Evolutionary conservation across 2,329 filamentous ascomycete genomes (phyloP), one percentile per base, ranked within the genome.

Genomic region (Ophiosphaerella korrae): DNA sequence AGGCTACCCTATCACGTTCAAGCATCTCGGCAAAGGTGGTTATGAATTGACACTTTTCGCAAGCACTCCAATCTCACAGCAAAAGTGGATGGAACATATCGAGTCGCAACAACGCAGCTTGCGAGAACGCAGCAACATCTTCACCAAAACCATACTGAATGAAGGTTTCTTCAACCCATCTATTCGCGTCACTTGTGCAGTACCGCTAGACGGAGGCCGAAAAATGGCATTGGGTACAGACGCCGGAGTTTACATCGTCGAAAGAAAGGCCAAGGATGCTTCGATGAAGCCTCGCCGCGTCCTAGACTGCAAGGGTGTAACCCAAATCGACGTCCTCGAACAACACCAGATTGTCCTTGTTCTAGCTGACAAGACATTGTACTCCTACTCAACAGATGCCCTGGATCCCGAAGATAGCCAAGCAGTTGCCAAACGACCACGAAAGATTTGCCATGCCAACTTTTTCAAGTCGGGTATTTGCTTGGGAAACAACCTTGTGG

Each of bases 391-490:
- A 1, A 80, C 96, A 45, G 88, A 93, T 55, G 92, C 91, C 12
- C 81, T 99, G 49, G 93, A 96, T 65, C 84, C 88, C 2, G 88
- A 88, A 57, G 92, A 97, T 67, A 79, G 80, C 41, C 81, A 84
- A 52, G 84, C 90, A 31, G 80, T 92, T 48, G 85, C 86, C 13
- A 96, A 94, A 74, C 85, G 92, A 36, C 91, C 92, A 7, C 93
- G 94, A 79, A 97, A 97, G 80, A 97, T 99, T 58, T 96, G 90
- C 65, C 92, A 97, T 76, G 95, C 93, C 75, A 97, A 93, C 74
- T 99, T 97, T 79, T 99, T 99, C 85, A 96, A 95, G 77, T 89
- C 92, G 14, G 94, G 94, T 34, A 95, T 97, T 66, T 97, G 94
- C 70, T 83, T 97, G 52, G 92, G 94, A 31, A 85, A 94, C 55